phyloP scores from a whole-genome alignment of 345 rosid genomes.

The Gossypium turneri region DNA sequence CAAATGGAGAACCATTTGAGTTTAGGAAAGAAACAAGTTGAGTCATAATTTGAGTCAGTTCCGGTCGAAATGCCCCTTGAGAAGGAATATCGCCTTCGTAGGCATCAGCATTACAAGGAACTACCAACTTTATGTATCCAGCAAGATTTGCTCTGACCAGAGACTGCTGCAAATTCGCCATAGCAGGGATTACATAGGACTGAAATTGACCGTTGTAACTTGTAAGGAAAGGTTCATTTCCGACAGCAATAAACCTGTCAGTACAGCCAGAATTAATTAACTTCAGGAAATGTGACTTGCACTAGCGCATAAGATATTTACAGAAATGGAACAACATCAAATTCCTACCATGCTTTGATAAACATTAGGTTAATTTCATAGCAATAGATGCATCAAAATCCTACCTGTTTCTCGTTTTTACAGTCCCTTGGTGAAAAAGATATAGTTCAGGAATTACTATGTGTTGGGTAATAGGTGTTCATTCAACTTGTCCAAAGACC shows the following conservation, averaged over 20 bases:
- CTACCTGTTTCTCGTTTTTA: neutral
- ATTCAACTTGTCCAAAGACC: neutral
- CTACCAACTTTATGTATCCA: conserved; percentile 71
- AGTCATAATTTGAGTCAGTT: conserved; percentile 76
- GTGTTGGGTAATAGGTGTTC: neutral
- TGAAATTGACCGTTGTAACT: conserved; percentile 68
- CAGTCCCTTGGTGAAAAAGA: conserved; percentile 1
- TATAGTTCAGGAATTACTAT: neutral
- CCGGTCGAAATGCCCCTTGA: conserved; percentile 84
- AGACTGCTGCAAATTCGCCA: conserved; percentile 78
- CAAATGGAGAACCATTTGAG: conserved; percentile 84
- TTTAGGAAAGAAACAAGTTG: conserved; percentile 78
- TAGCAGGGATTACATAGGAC: conserved; percentile 71
- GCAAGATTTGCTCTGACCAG: conserved; percentile 80
- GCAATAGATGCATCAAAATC: neutral
- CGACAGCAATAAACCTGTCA: conserved; percentile 83
- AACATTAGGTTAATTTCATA: neutral
- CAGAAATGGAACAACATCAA: neutral
- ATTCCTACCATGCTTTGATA: neutral
- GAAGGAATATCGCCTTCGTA: conserved; percentile 81
- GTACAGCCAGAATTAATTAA: conserved; percentile 11
- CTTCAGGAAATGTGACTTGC: neutral
- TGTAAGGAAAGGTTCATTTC: conserved; percentile 90
- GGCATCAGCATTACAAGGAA: conserved; percentile 97
- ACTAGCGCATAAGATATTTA: neutral